phyloP scores from a whole-genome alignment of 2,329 filamentous ascomycete species.

The Xylaria sp. region DNA sequence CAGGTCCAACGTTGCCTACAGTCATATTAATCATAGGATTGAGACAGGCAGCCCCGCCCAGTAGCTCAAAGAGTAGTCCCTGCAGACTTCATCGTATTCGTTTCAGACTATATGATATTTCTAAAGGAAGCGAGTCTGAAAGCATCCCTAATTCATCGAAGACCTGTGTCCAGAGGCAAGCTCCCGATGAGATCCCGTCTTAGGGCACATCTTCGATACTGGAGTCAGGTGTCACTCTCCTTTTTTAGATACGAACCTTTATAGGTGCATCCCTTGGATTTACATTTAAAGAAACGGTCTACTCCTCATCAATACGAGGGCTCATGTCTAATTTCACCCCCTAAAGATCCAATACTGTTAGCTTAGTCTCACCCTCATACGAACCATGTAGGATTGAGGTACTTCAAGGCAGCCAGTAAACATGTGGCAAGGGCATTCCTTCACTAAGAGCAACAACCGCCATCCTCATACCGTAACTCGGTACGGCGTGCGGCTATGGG shows the following conservation, averaged over 20 bases:
- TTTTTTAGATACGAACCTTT: no score
- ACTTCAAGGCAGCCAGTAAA: no score
- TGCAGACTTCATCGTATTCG: background rate
- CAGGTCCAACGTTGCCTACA: background rate
- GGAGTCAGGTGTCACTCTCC: background rate
- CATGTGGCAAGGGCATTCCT: no score
- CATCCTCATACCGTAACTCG: no score
- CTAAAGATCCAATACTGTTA: background rate
- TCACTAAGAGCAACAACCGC: no score
- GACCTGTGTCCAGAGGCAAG: conserved; percentile 8
- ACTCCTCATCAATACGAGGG: background rate
- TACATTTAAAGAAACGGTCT: background rate
- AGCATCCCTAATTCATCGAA: background rate
- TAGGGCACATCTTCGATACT: conserved; percentile 3
- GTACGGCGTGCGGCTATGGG: no score
- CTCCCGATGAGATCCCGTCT: conserved; percentile 24
- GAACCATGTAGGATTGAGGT: background rate
- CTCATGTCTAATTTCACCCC: no score
- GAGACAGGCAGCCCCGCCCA: background rate
- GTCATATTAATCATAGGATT: background rate
- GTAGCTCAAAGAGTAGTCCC: background rate
- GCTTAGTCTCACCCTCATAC: background rate
- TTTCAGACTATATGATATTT: background rate
- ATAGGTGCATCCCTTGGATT: background rate
- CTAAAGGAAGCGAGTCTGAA: background rate